Percentiles rank a stretch among this genome's conserved stretches.
phyloP scores from a whole-genome alignment of 225 moss, liverwort and hornwort species.

The Sphagnum tenellum region DNA sequence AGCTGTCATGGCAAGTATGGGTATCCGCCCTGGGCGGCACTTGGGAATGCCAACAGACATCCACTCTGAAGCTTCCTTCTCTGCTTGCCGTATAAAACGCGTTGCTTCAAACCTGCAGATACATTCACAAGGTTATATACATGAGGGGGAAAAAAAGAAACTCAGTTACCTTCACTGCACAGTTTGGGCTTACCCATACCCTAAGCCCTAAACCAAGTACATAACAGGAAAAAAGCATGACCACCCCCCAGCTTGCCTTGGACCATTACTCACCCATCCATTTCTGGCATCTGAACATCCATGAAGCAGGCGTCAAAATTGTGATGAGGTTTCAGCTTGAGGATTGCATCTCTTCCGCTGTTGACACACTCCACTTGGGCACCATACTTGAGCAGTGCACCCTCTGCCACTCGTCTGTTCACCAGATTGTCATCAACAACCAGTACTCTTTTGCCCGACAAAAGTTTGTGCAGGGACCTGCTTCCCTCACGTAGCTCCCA shows the following conservation, averaged over 20 bases:
- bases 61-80: constrained; percentile 33
- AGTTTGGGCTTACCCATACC: background rate
- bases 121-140: no score
- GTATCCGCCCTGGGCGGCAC: constrained; percentile 37
- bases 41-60: constrained; percentile 29
- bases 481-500: constrained; percentile 26
- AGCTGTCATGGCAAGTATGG: constrained; percentile 64
- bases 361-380: constrained; percentile 59
- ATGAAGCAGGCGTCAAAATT: constrained; percentile 65
- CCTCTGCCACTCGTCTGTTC: constrained; percentile 55
- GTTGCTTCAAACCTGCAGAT: constrained; percentile 51
- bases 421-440: constrained; percentile 65
- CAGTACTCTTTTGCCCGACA: constrained; percentile 44
- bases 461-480: constrained; percentile 44
- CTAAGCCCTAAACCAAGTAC: no score
- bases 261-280: constrained; percentile 38
- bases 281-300: constrained; percentile 76
- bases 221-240: no score
- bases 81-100: constrained; percentile 43
- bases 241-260: no score
- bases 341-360: constrained; percentile 50
- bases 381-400: constrained; percentile 49
- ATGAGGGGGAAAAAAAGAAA: no score
- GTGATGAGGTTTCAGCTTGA: constrained; percentile 46
- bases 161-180: no score